Evolutionary conservation across 140 eudicot genomes (phyloP), one percentile per base, ranked within the genome.

Genomic region (Bidens hawaiensis): DNA sequence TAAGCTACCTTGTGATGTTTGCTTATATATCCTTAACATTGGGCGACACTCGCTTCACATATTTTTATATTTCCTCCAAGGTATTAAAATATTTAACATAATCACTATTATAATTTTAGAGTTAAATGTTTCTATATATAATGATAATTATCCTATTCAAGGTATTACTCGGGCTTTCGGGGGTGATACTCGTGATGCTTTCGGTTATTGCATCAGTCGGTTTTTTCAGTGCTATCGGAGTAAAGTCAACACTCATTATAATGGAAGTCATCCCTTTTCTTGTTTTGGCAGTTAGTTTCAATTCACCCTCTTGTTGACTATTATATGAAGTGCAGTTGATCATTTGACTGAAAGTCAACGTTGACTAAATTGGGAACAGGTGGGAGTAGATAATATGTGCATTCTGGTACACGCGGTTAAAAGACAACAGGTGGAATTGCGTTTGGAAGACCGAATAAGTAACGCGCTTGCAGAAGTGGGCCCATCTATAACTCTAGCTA

Each of bases 211-310:
- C 90, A 53, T 94, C 99, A 27, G 97, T 94, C 53, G 99, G 99
- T 21, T 85, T 94, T 71, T 94, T 88, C 84, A 94, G 99, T 79
- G 95, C 97, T 40, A 38, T 94, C 53, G 99, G 99, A 70, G 88
- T 94, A 63, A 94, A 94, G 76, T 94, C 99, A 40, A 94, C 99
- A 46, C 94, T 94, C 28, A 94, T 94, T 74, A 94, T 94, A 68
- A 88, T 94, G 99, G 99, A 94, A 94, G 99, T 94, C 81, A 94
- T 94, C 77, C 99, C 99, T 61, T 94, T 94, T 62, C 99, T 94
- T 79, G 99, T 94, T 73, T 74, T 94, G 75, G 99, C 99, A 36
- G 99, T 94, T 83, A 81, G 99, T 68, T 70, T 41, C n/a, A n/a
- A n/a, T n/a, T n/a, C 27, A 46, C 38, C 12, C 21, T 36, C 30